Base-by-base conservation (phyloP, 495 filamentous ascomycete species). In the Lichenothelia convexa region DNA sequence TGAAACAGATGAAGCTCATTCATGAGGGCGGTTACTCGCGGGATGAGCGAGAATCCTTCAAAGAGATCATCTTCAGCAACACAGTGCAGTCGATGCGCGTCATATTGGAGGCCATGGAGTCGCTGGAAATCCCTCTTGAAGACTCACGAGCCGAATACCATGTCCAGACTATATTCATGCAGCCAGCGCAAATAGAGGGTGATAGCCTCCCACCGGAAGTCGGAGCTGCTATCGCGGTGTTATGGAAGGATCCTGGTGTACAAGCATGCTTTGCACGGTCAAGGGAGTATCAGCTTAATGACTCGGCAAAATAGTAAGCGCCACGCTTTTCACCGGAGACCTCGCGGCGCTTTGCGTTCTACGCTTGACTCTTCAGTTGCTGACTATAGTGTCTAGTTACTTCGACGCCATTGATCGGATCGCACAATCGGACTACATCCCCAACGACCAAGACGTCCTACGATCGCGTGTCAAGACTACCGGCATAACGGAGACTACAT, bases 1-100 rank as follows among this genome's bases (percentile, higher is more conserved):
- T 97, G 35, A 97, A 97, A 63, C 89, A 97, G 66, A 97, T 97
- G 89, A 85, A 87, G 51, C 76, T 97, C 57, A 95, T 97, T 47
- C 86, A 97, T 52, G 77, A 83, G 27, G 71, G 82, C 53, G 89
- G 91, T 16, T 95, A 94, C 56, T 81, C 79, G 30, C 75, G 86
- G 45, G 77, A 73, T 45, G 89, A 97, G 56, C 79, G 87, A 45
- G 73, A 86, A 44, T 83, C 92, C 59, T 92, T 82, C 57, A 82
- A 89, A 44, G 78, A 92, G 38, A 77, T 82, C 49, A 84, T 85
- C 1, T 81, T 92, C 64, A 81, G 80, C 49, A 52, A 49, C 38
- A 35, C 45, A 30, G 30, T 61, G 17, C 54, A 61, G 21, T 56
- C 58, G 4, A 59, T 61, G 19, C 49, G 46, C 39, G 70, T 89